These are phyloP conservation scores for Naematelia encephala DNA, from an alignment of 768 basidiomycete species.

Conservation along the genomic window DNA sequence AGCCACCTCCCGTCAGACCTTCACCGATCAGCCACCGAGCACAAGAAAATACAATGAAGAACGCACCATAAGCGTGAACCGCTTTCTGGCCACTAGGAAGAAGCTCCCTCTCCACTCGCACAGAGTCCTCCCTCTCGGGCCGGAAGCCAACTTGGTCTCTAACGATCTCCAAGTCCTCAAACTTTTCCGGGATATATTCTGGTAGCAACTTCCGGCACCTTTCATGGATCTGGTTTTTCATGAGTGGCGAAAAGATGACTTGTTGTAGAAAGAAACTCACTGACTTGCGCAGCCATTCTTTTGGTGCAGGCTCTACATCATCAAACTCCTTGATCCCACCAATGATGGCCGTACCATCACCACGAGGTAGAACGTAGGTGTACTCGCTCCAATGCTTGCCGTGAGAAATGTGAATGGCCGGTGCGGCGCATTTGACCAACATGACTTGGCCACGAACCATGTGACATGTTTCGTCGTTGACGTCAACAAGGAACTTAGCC, in stretches of 20 bases:
- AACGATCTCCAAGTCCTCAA: slow-evolving; percentile 4
- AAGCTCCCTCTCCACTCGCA: not conserved
- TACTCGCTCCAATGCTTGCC: not conserved
- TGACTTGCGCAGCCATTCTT: not conserved
- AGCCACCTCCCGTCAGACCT: not conserved
- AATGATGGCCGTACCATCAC: not conserved
- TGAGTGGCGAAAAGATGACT: not conserved
- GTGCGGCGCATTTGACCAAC: slow-evolving; percentile 3
- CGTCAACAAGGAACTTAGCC: slow-evolving; percentile 6
- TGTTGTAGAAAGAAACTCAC: not conserved
- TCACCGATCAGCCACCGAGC: not conserved
- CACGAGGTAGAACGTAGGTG: slow-evolving; percentile 2
- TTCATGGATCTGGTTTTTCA: not conserved
- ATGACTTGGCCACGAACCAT: slow-evolving; percentile 6
- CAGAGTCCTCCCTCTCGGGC: not conserved
- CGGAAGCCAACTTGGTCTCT: slow-evolving; percentile 1
- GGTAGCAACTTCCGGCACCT: slow-evolving; percentile 1
- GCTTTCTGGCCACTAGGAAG: not conserved
- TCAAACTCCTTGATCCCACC: slow-evolving; percentile 4
- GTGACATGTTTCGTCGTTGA: slow-evolving; percentile 1
- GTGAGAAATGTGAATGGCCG: not conserved
- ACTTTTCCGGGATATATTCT: slow-evolving; percentile 2
- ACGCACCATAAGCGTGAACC: slow-evolving; percentile 3
- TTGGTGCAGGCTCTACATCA: not conserved
- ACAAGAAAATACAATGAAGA: not conserved